A percentile compares a stretch with the other conserved stretches of the same genome.
Evolutionary conservation across 371 early-diverging fungal genomes (phyloP).

Genomic region (Mucor velutinosus): DNA sequence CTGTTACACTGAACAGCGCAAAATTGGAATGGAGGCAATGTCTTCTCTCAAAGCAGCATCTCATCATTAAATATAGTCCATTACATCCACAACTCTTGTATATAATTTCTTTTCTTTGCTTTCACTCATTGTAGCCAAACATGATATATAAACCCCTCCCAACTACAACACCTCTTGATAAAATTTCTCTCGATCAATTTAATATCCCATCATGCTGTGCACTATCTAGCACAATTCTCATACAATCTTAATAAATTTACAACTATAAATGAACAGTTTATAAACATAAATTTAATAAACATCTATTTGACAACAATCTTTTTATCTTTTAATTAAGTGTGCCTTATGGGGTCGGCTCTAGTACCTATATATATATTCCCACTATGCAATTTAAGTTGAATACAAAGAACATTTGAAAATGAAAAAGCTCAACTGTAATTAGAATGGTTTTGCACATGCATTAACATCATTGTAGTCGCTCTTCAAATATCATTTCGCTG

Average conservation of each 20-base stretch:
- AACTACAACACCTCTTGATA: neutral
- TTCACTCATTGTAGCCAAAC: neutral
- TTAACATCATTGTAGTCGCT: neutral
- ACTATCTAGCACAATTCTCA: neutral
- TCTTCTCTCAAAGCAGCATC: conserved; percentile 9
- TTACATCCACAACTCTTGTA: neutral
- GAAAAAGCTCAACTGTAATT: too few species aligned
- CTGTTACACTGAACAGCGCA: conserved; percentile 25
- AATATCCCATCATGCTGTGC: neutral
- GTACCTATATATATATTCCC: too few species aligned
- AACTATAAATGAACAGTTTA: neutral
- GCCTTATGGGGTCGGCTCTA: too few species aligned
- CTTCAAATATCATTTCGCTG: neutral
- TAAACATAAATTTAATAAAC: neutral
- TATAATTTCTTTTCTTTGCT: neutral
- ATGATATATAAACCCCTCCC: neutral
- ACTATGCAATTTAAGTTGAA: too few species aligned
- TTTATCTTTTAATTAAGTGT: too few species aligned
- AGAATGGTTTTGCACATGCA: too few species aligned
- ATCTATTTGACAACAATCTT: too few species aligned
- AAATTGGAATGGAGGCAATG: conserved; percentile 3
- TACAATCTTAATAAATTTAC: neutral
- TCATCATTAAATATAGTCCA: neutral
- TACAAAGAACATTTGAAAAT: too few species aligned
- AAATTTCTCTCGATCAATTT: neutral